Percentiles rank a stretch among this genome's conserved stretches.
phyloP scores from a whole-genome alignment of 2,329 filamentous ascomycete species.

The Fusarium sp. region DNA sequence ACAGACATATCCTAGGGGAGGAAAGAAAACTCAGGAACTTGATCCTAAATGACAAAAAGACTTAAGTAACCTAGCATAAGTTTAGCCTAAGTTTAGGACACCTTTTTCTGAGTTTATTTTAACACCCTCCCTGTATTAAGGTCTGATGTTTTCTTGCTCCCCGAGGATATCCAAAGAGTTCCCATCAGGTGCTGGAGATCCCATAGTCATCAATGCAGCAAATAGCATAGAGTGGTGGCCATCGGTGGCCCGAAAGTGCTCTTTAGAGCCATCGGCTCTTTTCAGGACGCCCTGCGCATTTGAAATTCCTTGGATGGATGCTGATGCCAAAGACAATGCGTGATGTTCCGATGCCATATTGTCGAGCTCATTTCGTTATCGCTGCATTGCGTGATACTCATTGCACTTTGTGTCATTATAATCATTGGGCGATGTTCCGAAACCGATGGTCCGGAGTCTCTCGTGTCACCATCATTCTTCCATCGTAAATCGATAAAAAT shows the following conservation, averaged over 20 bases:
- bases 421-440: conserved; percentile 33
- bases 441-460: conserved; percentile 24
- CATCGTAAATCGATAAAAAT: not conserved
- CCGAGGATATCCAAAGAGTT: not conserved
- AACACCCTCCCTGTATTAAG: too few species aligned
- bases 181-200: not conserved
- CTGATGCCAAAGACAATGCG: not conserved
- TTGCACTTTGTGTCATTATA: not conserved
- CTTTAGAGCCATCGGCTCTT: conserved; percentile 10
- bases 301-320: not conserved
- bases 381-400: conserved; percentile 27
- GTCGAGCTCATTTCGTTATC: not conserved
- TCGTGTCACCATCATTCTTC: not conserved
- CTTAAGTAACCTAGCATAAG: too few species aligned
- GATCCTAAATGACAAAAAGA: too few species aligned
- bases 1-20: not conserved
- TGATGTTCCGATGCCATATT: not conserved
- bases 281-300: not conserved
- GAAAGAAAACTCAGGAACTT: too few species aligned
- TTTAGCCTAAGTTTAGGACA: too few species aligned
- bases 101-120: too few species aligned
- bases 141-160: too few species aligned
- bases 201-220: not conserved
- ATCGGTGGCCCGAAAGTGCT: conserved; percentile 16
- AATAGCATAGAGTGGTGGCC: conserved; percentile 12